phyloP scores from a whole-genome alignment of 2,329 filamentous ascomycete species.

The Aureobasidium sp. region DNA sequence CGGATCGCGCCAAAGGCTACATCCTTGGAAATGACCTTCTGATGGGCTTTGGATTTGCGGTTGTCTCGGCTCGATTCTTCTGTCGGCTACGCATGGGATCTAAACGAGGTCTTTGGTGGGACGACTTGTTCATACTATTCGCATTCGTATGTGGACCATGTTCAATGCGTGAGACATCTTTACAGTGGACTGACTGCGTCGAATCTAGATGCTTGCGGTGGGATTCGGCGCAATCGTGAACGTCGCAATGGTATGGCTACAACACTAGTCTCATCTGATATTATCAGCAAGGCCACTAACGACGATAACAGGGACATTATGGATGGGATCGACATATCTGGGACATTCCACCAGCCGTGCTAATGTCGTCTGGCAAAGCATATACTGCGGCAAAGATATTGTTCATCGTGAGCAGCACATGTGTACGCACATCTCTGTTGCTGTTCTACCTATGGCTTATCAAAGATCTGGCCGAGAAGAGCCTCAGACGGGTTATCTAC shows the following conservation, averaged over 20 bases:
- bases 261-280: background rate
- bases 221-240: slow-evolving; percentile 35
- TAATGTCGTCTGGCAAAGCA: slow-evolving; percentile 30
- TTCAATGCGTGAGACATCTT: slow-evolving; percentile 10
- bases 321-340: slow-evolving; percentile 40
- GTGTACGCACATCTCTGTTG: slow-evolving; percentile 39
- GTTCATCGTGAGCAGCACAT: slow-evolving; percentile 37
- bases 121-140: slow-evolving; percentile 37
- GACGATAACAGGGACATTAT: slow-evolving; percentile 21
- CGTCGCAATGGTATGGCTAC: slow-evolving; percentile 30
- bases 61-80: slow-evolving; percentile 1
- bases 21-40: slow-evolving; percentile 12
- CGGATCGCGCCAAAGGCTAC: slow-evolving; percentile 11
- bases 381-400: slow-evolving; percentile 37
- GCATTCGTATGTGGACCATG: slow-evolving; percentile 28
- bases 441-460: slow-evolving; percentile 42
- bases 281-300: background rate
- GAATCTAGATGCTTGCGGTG: slow-evolving; percentile 31
- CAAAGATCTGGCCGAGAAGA: slow-evolving; percentile 31
- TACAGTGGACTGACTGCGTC: background rate
- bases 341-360: slow-evolving; percentile 29
- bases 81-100: background rate
- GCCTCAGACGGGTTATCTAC: slow-evolving; percentile 36
- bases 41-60: background rate
- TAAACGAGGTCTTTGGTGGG: slow-evolving; percentile 20